Percentiles rank a stretch among this genome's conserved stretches.
These are phyloP conservation scores for Plasmopara muralis DNA, from an alignment of 352 stramenopile genomes.

Conservation along the genomic window DNA sequence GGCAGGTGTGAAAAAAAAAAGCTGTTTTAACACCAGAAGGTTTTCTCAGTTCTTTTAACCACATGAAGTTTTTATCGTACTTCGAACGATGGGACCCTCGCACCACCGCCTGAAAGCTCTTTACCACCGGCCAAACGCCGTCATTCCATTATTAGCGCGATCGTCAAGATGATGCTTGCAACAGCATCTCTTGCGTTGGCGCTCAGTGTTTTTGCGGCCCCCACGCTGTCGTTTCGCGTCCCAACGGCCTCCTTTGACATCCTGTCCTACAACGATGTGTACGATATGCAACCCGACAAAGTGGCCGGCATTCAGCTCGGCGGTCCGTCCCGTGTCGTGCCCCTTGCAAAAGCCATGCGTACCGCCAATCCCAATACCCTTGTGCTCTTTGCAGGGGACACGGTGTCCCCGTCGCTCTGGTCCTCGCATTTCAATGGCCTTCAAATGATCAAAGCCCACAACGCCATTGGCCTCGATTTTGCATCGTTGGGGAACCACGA, in stretches of 20 bases:
- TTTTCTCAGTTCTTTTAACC: too few relatives aligned
- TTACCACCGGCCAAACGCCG: too few relatives aligned
- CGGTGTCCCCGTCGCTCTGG: constrained; percentile 79
- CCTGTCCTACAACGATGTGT: constrained; percentile 74
- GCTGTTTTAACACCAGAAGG: too few relatives aligned
- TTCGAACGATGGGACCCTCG: too few relatives aligned
- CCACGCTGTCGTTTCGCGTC: constrained; percentile 13
- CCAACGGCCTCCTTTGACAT: constrained; percentile 54
- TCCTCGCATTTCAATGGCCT: constrained; percentile 71
- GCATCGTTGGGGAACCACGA: constrained; percentile 76
- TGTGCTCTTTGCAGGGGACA: constrained; percentile 74
- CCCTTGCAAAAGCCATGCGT: constrained; percentile 53
- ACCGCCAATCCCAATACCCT: constrained; percentile 54
- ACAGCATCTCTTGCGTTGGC: background rate
- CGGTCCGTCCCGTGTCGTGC: constrained; percentile 65
- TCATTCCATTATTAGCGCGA: background rate
- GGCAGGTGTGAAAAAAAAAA: too few relatives aligned
- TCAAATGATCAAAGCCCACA: constrained; percentile 76
- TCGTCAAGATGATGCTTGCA: background rate
- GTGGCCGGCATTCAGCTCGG: constrained; percentile 59
- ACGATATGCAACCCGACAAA: constrained; percentile 65
- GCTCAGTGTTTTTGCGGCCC: background rate
- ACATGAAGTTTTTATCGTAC: too few relatives aligned
- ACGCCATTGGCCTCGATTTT: constrained; percentile 65
- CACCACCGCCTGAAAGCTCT: too few relatives aligned